Evolutionary conservation across 176 grass and related monocot genomes (phyloP).

Genomic region (Musa acuminata): DNA sequence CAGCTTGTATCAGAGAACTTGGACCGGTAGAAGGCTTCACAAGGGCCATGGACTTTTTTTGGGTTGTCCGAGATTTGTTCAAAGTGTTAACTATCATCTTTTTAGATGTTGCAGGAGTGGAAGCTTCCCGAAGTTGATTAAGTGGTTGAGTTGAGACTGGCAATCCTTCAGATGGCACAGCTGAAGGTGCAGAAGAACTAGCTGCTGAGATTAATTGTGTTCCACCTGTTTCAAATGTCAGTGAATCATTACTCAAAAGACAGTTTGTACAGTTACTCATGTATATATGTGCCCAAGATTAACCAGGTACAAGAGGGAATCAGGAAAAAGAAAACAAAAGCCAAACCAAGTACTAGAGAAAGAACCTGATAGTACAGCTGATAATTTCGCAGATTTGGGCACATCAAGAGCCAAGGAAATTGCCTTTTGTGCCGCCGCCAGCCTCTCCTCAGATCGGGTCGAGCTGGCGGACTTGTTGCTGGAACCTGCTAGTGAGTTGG

Average conservation of each 20-base stretch:
- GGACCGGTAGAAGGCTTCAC: conserved; percentile 11
- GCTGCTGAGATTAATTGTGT: background rate
- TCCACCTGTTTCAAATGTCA: background rate
- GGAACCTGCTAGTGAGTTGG: conserved; percentile 15
- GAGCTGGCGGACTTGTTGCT: conserved; percentile 19
- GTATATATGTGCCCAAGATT: background rate
- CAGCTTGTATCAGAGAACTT: conserved; percentile 50
- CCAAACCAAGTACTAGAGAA: background rate
- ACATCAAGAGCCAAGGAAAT: conserved; percentile 43
- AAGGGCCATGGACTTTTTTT: conserved; percentile 17
- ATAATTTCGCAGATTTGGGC: conserved; percentile 5
- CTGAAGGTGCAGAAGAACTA: conserved; percentile 11
- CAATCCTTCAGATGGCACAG: conserved; percentile 18
- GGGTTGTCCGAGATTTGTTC: conserved; percentile 30
- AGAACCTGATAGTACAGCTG: conserved; percentile 29
- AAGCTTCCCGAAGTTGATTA: conserved; percentile 14
- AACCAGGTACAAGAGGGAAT: too few relatives aligned
- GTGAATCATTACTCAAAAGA: background rate
- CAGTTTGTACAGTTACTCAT: too few relatives aligned
- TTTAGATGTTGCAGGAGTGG: background rate
- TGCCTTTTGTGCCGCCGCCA: conserved; percentile 40
- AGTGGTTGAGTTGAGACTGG: conserved; percentile 7
- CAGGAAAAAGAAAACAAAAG: too few relatives aligned
- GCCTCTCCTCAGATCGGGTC: conserved; percentile 39
- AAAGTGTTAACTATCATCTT: conserved; percentile 24